These are phyloP conservation scores for Syzygium grande DNA, from an alignment of 345 rosid genomes.

Conservation along the genomic window DNA sequence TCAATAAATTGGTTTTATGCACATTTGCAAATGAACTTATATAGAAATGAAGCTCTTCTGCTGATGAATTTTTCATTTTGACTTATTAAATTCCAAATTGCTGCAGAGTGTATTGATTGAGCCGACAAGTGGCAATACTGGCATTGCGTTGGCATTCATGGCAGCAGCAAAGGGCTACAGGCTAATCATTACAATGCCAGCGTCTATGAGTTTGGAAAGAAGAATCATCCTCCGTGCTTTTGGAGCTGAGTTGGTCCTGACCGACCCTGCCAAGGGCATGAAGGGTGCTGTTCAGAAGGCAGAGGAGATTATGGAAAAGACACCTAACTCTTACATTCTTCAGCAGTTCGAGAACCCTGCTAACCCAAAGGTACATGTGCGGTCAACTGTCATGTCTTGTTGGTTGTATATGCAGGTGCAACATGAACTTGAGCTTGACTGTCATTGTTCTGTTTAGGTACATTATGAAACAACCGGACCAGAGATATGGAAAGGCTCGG, in stretches of 20 bases:
- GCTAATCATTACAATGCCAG: conserved; percentile 89
- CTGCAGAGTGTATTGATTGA: conserved; percentile 76
- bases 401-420: neutral
- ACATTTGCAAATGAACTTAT: neutral
- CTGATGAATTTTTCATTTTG: neutral
- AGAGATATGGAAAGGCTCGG: conserved; percentile 83
- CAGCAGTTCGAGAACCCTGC: conserved; percentile 93
- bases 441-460: conserved; percentile 25
- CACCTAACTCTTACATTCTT: conserved; percentile 76
- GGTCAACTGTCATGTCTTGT: neutral
- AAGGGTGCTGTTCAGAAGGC: conserved; percentile 95
- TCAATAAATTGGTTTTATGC: neutral
- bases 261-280: conserved; percentile 89
- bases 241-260: conserved; percentile 81
- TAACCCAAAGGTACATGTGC: conserved; percentile 64
- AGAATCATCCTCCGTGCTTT: conserved; percentile 88
- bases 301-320: conserved; percentile 67
- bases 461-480: conserved; percentile 96
- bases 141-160: conserved; percentile 85
- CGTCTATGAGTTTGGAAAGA: conserved; percentile 89
- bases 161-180: conserved; percentile 84
- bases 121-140: conserved; percentile 97
- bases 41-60: neutral
- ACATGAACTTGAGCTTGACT: neutral
- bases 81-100: neutral